A percentile compares a stretch with the other conserved stretches of the same genome.
phyloP scores from a whole-genome alignment of 2,329 filamentous ascomycete species.

The Hypoxylon sp. region DNA sequence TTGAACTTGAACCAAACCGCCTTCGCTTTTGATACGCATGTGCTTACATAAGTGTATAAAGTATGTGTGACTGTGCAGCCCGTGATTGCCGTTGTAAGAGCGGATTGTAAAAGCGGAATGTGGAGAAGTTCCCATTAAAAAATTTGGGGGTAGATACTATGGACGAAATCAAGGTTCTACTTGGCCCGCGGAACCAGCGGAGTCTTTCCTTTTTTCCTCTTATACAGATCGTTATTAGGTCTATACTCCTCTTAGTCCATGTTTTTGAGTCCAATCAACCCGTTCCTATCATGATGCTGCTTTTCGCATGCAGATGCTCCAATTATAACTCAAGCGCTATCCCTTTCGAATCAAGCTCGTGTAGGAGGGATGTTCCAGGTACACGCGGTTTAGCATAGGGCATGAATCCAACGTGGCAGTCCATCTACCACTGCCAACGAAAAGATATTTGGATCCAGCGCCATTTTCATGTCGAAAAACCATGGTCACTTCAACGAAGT shows the following conservation, averaged over 20 bases:
- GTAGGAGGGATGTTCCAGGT: conserved; percentile 15
- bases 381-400: conserved; percentile 31
- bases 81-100: conserved; percentile 7
- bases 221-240: conserved; percentile 22
- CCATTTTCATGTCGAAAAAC: conserved; percentile 13
- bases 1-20: conserved; percentile 4
- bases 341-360: conserved; percentile 16
- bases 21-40: neutral
- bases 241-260: conserved; percentile 11
- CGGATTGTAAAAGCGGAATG: conserved; percentile 39
- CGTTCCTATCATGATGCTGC: conserved; percentile 4
- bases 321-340: conserved; percentile 19
- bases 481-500: conserved; percentile 14
- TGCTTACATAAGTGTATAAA: conserved; percentile 16
- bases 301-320: conserved; percentile 33
- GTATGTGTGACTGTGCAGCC: conserved; percentile 29
- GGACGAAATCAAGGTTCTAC: neutral
- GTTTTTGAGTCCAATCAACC: conserved; percentile 23
- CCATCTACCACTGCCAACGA: conserved; percentile 35
- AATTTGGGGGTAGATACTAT: neutral
- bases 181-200: conserved; percentile 33
- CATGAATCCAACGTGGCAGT: conserved; percentile 52
- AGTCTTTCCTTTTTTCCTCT: conserved; percentile 27
- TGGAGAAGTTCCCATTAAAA: conserved; percentile 32
- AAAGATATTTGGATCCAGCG: conserved; percentile 21